A percentile compares a stretch with the other conserved stretches of the same genome.
phyloP scores from a whole-genome alignment of 2,329 filamentous ascomycete genomes.

The Colletotrichum tropicale region DNA sequence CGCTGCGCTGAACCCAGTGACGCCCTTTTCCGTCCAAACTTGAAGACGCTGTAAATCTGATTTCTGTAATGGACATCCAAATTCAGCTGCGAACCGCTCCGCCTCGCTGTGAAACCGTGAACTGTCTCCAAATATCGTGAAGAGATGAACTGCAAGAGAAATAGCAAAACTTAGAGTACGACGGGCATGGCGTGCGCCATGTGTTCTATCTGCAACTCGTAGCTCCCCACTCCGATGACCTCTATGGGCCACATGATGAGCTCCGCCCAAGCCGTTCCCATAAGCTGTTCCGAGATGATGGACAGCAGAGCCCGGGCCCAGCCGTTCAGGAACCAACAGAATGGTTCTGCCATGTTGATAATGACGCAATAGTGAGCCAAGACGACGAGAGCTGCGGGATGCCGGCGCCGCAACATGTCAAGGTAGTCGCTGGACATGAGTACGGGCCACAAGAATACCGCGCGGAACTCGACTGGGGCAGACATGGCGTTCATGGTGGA shows the following conservation, averaged over 20 bases:
- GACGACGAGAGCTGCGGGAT: conserved; percentile 23
- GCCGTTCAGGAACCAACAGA: conserved; percentile 23
- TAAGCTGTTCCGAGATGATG: background rate
- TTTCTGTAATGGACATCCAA: background rate
- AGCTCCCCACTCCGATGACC: background rate
- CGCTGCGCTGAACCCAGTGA: background rate
- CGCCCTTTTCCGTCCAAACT: background rate
- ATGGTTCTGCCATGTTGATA: conserved; percentile 22
- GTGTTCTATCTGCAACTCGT: background rate
- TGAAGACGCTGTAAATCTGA: background rate
- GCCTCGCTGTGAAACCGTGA: background rate
- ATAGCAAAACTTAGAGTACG: background rate
- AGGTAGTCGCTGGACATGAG: conserved; percentile 26
- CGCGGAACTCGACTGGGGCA: conserved; percentile 24
- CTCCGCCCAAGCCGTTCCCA: conserved; percentile 5
- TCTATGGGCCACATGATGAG: conserved; percentile 7
- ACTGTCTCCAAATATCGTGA: background rate
- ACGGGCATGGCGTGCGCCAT: conserved; percentile 1
- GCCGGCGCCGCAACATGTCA: conserved; percentile 20
- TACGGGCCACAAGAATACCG: conserved; percentile 27
- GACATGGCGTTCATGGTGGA: conserved; percentile 10
- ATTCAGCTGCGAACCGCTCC: background rate
- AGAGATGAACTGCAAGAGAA: background rate
- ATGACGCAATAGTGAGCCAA: conserved; percentile 28
- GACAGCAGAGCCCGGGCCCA: conserved; percentile 10